Evolutionary conservation across 2,329 filamentous ascomycete species (phyloP).

Genomic region (Alternaria panax): DNA sequence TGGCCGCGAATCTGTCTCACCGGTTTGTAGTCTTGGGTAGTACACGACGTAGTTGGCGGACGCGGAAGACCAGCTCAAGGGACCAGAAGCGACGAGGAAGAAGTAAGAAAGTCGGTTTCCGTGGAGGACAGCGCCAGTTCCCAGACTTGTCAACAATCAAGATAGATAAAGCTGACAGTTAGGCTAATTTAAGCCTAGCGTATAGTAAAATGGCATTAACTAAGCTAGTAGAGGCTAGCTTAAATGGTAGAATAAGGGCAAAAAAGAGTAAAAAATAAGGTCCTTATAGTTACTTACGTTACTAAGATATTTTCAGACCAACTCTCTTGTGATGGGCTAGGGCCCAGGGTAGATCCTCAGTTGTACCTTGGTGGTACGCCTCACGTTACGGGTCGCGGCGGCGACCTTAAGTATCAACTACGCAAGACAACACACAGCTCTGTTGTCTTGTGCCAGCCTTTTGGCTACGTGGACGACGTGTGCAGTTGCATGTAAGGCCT

Average conservation of each 20-base stretch:
- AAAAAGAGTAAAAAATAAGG: no score
- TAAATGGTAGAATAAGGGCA: no score
- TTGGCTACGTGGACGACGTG: neutral
- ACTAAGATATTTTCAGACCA: no score
- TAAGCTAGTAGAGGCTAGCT: no score
- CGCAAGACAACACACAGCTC: neutral
- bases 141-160: no score
- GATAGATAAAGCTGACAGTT: no score
- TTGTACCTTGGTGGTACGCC: neutral
- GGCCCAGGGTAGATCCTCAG: neutral
- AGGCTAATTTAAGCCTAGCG: no score
- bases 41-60: conserved; percentile 73
- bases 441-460: neutral
- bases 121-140: conserved; percentile 57
- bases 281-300: no score
- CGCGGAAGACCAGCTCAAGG: conserved; percentile 66
- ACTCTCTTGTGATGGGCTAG: neutral
- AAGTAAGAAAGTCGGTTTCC: conserved; percentile 71
- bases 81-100: conserved; percentile 68
- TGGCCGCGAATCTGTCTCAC: conserved; percentile 59
- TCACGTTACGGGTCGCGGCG: neutral
- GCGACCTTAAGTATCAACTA: neutral
- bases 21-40: conserved; percentile 60
- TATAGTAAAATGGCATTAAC: no score
- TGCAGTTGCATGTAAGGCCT: neutral